Conservation (phyloP, 2,329 filamentous ascomycete species). For the Aspergillus aculeatinus region DNA sequence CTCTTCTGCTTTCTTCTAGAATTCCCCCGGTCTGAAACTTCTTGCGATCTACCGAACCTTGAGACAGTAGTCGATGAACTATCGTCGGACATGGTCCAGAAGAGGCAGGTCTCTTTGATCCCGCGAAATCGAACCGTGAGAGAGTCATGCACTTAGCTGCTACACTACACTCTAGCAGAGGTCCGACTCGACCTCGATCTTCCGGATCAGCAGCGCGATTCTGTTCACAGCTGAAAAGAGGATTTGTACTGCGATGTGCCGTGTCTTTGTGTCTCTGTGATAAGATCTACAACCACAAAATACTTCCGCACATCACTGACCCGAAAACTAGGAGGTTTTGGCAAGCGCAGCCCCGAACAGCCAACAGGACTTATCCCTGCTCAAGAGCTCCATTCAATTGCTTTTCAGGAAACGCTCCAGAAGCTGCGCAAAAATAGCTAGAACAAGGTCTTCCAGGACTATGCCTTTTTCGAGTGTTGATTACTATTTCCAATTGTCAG, state of each 20-base stretch:
- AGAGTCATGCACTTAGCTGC: neutral
- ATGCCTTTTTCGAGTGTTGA: neutral
- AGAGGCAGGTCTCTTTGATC: neutral
- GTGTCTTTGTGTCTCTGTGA: neutral
- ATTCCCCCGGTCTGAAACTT: neutral
- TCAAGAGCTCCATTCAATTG: neutral
- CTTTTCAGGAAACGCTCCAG: neutral
- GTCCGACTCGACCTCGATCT: neutral
- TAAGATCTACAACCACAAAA: neutral
- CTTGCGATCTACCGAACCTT: neutral
- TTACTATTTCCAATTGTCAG: neutral
- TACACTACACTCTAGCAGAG: neutral
- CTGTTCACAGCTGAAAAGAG: neutral
- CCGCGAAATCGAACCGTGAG: neutral
- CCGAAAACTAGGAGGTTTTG: neutral
- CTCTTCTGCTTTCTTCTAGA: neutral
- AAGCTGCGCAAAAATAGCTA: neutral
- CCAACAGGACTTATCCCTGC: neutral
- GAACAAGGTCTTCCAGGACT: neutral
- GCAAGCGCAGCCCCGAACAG: neutral
- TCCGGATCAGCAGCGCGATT: neutral
- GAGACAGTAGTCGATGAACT: neutral
- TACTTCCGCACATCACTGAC: neutral
- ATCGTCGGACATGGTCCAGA: slow-evolving; percentile 2
- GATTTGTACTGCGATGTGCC: neutral